These are phyloP conservation scores for Colletotrichum sp. DNA, from an alignment of 2,329 filamentous ascomycete genomes.

Conservation along the genomic window DNA sequence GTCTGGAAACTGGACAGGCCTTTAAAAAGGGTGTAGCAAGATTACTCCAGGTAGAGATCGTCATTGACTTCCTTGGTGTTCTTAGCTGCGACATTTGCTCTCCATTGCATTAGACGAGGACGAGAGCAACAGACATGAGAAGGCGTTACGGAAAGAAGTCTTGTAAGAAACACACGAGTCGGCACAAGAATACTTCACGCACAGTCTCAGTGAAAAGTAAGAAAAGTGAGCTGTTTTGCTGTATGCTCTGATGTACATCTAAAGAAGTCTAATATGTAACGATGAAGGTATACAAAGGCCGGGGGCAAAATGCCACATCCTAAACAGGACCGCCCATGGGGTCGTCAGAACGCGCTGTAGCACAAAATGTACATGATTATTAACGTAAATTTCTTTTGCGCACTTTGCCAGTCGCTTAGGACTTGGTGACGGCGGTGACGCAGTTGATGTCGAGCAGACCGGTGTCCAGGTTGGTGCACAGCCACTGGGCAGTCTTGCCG, in stretches of 20 bases:
- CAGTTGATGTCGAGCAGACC: conserved; percentile 17
- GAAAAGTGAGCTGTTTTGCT: neutral
- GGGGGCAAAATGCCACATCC: neutral
- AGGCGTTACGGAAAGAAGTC: neutral
- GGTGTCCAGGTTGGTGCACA: conserved; percentile 17
- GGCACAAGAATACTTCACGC: neutral
- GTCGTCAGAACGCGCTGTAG: neutral
- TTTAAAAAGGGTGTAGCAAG: too few species aligned
- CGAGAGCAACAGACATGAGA: accelerated
- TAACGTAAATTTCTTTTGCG: neutral
- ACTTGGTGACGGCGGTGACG: conserved; percentile 5
- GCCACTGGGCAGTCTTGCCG: conserved; percentile 13
- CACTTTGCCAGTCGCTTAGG: neutral
- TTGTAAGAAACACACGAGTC: neutral
- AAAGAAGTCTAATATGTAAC: neutral
- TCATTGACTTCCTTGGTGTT: accelerated
- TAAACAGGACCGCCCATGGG: neutral
- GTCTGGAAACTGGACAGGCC: neutral
- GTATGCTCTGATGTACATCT: neutral
- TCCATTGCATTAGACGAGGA: accelerated
- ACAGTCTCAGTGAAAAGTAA: neutral
- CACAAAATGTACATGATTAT: neutral
- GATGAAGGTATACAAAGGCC: neutral
- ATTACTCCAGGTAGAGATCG: accelerated
- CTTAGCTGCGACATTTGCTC: neutral